These are phyloP conservation scores for Cladosporium sp. DNA, from an alignment of 2,329 filamentous ascomycete species.

Conservation along the genomic window DNA sequence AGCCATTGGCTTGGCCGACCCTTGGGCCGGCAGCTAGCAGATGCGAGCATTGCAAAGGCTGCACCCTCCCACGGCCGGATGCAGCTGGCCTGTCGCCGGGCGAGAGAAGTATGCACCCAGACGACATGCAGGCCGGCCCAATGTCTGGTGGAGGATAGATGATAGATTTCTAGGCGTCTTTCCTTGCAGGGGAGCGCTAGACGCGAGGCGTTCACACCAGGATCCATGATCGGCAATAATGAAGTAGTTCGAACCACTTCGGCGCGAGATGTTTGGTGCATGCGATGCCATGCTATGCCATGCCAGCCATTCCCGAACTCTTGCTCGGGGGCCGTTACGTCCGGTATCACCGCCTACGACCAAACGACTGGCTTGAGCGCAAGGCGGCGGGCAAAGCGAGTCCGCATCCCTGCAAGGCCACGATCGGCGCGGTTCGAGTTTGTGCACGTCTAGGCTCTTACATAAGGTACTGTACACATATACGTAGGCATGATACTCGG, in stretches of 20 bases:
- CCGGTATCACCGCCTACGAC: too few species aligned
- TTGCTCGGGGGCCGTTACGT: neutral
- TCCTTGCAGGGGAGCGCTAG: too few species aligned
- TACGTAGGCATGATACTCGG: too few species aligned
- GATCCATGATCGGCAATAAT: too few species aligned
- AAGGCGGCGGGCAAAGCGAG: slow-evolving; percentile 17
- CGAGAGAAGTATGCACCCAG: neutral
- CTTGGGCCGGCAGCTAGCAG: slow-evolving; percentile 9
- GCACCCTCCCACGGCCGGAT: slow-evolving; percentile 4
- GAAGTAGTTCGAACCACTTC: too few species aligned
- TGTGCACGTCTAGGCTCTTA: too few species aligned
- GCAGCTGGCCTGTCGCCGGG: slow-evolving; percentile 5
- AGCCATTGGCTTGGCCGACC: slow-evolving; percentile 4
- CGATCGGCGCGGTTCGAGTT: neutral
- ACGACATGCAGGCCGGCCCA: slow-evolving; percentile 10
- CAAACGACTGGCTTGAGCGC: slow-evolving; percentile 3
- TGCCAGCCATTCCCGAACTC: neutral
- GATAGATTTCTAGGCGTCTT: too few species aligned
- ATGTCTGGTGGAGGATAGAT: neutral
- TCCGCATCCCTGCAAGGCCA: slow-evolving; percentile 20
- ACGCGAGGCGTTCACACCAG: too few species aligned
- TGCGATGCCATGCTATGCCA: too few species aligned
- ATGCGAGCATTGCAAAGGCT: slow-evolving; percentile 4
- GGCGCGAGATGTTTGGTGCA: too few species aligned
- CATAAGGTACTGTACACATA: neutral